These are phyloP conservation scores for Penicillium daleae DNA, from an alignment of 495 filamentous ascomycete species.

Conservation along the genomic window DNA sequence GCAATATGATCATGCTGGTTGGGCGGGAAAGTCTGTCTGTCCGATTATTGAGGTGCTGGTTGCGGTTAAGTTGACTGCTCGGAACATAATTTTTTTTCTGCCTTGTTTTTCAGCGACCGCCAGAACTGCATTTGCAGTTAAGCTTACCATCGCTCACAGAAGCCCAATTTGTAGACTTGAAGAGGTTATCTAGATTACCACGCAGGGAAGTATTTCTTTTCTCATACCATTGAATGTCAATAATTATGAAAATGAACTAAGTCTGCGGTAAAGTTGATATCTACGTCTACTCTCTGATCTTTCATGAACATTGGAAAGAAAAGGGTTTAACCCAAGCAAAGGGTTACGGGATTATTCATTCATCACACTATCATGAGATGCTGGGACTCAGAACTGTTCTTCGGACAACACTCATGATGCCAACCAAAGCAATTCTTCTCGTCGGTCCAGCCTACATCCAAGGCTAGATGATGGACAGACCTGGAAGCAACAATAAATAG, in stretches of 20 bases:
- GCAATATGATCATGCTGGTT: slow-evolving; percentile 43
- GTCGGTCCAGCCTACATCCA: slow-evolving; percentile 46
- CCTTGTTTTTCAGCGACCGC: slow-evolving; percentile 19
- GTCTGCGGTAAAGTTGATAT: neutral
- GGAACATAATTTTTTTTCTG: slow-evolving; percentile 15
- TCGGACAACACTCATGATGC: slow-evolving; percentile 45
- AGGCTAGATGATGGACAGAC: slow-evolving; percentile 36
- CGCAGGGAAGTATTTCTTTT: neutral
- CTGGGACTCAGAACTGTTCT: slow-evolving; percentile 45
- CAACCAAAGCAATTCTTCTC: slow-evolving; percentile 47
- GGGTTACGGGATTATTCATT: slow-evolving; percentile 42
- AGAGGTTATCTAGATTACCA: neutral
- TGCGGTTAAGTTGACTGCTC: slow-evolving; percentile 3
- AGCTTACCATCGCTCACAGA: neutral
- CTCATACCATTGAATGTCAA: neutral
- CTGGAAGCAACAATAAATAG: slow-evolving; percentile 27
- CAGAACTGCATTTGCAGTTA: neutral
- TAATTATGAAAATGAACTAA: neutral
- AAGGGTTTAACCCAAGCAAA: slow-evolving; percentile 9
- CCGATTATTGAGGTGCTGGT: slow-evolving; percentile 9
- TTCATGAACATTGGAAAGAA: neutral
- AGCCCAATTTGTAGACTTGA: neutral
- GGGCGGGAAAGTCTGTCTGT: slow-evolving; percentile 20
- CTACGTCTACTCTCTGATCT: neutral
- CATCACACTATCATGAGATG: slow-evolving; percentile 53